Evolutionary conservation across 768 basidiomycete genomes (phyloP).

Genomic region (Tricholoma saponaceum): DNA sequence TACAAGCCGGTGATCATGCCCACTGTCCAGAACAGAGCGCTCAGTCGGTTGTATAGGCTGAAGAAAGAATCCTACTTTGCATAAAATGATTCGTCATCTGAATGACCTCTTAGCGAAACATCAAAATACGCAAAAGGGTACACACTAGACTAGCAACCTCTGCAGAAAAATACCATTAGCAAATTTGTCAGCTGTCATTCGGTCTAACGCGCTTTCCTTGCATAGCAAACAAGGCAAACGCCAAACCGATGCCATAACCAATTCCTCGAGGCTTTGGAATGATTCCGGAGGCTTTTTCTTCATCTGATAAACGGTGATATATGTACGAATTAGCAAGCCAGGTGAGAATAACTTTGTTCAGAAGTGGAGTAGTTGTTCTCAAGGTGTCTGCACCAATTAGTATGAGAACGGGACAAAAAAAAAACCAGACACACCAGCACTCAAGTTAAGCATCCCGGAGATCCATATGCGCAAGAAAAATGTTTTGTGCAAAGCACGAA

Average conservation of each 20-base stretch:
- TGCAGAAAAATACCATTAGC: constrained; percentile 8
- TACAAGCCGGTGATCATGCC: constrained; percentile 45
- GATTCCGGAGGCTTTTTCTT: constrained; percentile 30
- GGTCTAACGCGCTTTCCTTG: constrained; percentile 36
- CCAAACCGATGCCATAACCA: constrained; percentile 61
- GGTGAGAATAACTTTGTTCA: constrained; percentile 55
- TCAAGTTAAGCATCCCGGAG: constrained; percentile 44
- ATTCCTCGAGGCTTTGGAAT: constrained; percentile 40
- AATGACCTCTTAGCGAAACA: background rate
- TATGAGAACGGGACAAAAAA: constrained; percentile 5
- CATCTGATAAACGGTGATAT: constrained; percentile 32
- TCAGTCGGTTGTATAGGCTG: background rate
- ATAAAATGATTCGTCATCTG: constrained; percentile 44
- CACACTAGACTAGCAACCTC: constrained; percentile 38
- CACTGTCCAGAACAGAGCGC: constrained; percentile 17
- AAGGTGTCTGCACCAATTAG: constrained; percentile 35
- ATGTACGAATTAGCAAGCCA: constrained; percentile 52
- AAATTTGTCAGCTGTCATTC: background rate
- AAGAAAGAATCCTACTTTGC: constrained; percentile 14
- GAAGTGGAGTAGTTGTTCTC: constrained; percentile 50
- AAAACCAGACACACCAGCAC: constrained; percentile 27
- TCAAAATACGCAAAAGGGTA: background rate
- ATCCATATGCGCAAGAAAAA: constrained; percentile 45
- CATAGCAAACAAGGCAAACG: constrained; percentile 55
- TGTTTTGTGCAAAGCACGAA: constrained; percentile 42